phyloP scores from a whole-genome alignment of 2,329 filamentous ascomycete genomes.

The Apiospora marii region DNA sequence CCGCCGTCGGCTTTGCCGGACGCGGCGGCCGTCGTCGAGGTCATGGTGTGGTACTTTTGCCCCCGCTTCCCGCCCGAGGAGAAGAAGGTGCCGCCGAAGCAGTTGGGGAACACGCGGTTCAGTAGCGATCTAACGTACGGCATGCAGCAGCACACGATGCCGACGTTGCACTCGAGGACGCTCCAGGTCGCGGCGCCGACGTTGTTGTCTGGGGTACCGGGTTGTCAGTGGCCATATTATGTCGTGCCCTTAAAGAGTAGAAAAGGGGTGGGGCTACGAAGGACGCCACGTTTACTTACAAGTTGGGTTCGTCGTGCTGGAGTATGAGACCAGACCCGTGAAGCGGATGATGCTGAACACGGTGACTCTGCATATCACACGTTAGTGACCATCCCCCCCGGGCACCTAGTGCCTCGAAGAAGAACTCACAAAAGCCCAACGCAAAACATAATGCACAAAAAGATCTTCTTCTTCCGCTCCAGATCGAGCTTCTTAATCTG shows the following conservation, averaged over 20 bases:
- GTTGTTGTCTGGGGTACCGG: background rate
- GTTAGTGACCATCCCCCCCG: background rate
- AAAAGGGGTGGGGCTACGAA: too few relatives aligned
- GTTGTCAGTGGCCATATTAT: background rate
- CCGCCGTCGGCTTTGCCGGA: background rate
- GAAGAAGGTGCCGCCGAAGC: slow-evolving; percentile 16
- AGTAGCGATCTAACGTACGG: background rate
- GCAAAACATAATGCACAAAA: background rate
- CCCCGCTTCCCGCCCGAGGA: background rate
- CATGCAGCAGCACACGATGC: slow-evolving; percentile 18
- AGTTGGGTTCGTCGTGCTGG: background rate
- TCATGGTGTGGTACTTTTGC: slow-evolving; percentile 11
- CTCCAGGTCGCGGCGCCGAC: slow-evolving; percentile 11
- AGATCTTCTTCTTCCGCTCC: slow-evolving; percentile 6
- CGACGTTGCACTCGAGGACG: slow-evolving; percentile 12
- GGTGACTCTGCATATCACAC: background rate
- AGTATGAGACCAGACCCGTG: background rate
- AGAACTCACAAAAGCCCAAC: background rate
- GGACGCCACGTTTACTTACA: background rate
- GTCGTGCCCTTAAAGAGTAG: background rate
- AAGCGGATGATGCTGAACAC: slow-evolving; percentile 1
- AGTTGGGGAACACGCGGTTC: slow-evolving; percentile 18
- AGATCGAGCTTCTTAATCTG: background rate
- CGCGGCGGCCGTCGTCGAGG: background rate
- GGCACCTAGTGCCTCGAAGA: background rate